Base-by-base conservation (phyloP, 2,329 filamentous ascomycete genomes). In the Coleophoma cylindrospora region DNA sequence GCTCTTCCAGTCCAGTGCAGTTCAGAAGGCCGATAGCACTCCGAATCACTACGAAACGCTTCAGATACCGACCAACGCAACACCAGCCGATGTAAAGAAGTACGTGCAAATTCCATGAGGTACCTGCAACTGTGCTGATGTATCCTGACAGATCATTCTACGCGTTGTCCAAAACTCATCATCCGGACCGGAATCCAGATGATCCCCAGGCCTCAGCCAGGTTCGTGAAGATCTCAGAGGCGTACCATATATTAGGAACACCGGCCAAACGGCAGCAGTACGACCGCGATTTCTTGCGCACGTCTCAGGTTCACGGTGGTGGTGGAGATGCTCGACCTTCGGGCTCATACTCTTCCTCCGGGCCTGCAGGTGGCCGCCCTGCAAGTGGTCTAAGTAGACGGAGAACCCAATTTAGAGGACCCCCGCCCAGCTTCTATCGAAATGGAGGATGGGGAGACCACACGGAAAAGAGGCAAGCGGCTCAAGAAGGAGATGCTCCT, bases 391-490 rank as follows among this genome's bases (percentile, higher is more conserved):
- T 99, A 33, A 91, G 85, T 65, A 80, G 86, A 38, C 80, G 92
- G 21, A 77, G 89, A 3, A 81, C 83, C 2, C 77, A 84, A 4
- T 96, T 95, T 68, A 81, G 80, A 17, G 92, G 92, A 0, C 92
- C 94, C 3, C 91, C 94, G 46, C 91, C 92, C 0, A 89, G 83
- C 56, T 97, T 96, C 72, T 96, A 90, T 68, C 79, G 85, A 15
- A 84, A 79, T 54, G 91, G 90, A 4, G 89, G 87, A 3, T 95
- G 90, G 79, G 89, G 88, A 44, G 66, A 71, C 3, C 80, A 88
- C 51, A 65, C 70, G 2, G 77, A 77, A 34, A 87, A 86, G 69
- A 68, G 83, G 36, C 68, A 70, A 48, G 74, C 75, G 34, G 76
- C 77, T 41, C 77, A 81, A 41, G 65, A 56, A 50, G 40, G 55